Evolutionary conservation across 2,329 filamentous ascomycete species (phyloP), one percentile per base, ranked within the genome.

Genomic region (Trichoderma sp.): DNA sequence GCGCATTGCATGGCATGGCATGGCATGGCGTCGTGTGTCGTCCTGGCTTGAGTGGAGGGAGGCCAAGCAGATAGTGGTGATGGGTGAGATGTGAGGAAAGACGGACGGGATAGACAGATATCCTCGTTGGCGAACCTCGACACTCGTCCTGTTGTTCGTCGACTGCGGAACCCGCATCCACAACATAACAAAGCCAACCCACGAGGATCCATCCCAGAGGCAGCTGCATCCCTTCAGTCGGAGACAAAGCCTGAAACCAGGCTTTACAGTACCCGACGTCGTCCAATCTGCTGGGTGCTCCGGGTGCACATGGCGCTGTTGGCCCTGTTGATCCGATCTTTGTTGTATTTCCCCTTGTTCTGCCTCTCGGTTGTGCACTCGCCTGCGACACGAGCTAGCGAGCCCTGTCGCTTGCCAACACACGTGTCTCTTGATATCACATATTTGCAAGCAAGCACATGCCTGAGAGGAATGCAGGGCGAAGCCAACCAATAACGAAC

Each of bases 1-100:
- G 34, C 59, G 54, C 54, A 64, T 58, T 51, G 62, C 62, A 64
- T 51, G 45, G 62, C 59, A 63, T 44, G 45, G 62, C 59, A 63
- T 44, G 12, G 43, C 52, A n/a, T 51, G 24, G 39, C 26, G n/a
- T 26, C 24, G 28, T 26, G 15, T 30, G 55, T 19, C 17, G 55
- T 43, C 39, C 21, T 28, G 52, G 52, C 52, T 41, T 21, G 44
- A 17, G 34, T 26, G 21, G 57, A 50, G 61, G 43, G 39, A 21
- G 39, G 39, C 34, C 34, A 39, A 34, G 7, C n/a, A 24, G 52
- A 47, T n/a, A 30, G 43, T 41, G 30, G 9, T 34, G 10, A 28
- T 19, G 41, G 34, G 24, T 6, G 39, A 63, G 50, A 9, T 19
- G 34, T 26, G 14, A 15, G 15, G 43, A 57, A 57, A 14, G n/a